Conservation (phyloP, 23 red algal species). For the Gracilaria domingensis region DNA sequence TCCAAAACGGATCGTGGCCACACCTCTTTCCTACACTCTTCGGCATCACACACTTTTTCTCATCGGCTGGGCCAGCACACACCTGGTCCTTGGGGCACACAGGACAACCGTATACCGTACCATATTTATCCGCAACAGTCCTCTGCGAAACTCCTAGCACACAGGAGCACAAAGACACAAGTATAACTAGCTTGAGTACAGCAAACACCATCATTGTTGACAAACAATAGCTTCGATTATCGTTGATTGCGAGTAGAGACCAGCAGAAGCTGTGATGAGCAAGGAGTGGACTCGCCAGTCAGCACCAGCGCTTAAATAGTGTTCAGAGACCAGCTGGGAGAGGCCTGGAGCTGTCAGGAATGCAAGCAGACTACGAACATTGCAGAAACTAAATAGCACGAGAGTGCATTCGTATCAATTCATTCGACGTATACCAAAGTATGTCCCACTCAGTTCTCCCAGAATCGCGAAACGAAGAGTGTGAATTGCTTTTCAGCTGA, state of each 20-base stretch:
- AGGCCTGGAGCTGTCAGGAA: not conserved
- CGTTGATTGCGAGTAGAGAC: not conserved
- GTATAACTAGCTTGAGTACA: not conserved
- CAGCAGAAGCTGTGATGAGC: not conserved
- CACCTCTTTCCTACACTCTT: not conserved
- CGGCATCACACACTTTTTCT: conserved; percentile 55
- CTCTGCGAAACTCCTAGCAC: not conserved
- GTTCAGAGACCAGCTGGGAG: not conserved
- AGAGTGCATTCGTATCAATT: not conserved
- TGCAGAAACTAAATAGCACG: not conserved
- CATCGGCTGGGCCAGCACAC: conserved; percentile 12
- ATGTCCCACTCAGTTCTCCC: not conserved
- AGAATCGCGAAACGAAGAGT: not conserved
- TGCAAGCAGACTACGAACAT: not conserved
- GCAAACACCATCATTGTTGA: not conserved
- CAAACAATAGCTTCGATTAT: not conserved
- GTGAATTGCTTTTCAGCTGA: not conserved
- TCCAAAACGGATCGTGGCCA: conserved; percentile 15
- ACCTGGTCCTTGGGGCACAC: not conserved
- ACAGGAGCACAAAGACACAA: not conserved
- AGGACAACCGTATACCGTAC: not conserved
- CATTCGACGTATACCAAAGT: not conserved
- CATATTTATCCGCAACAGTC: not conserved
- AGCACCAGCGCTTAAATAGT: conserved; percentile 6
- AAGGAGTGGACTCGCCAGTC: not conserved